phyloP scores from a whole-genome alignment of 2,329 filamentous ascomycete genomes.

The Capronia americana region DNA sequence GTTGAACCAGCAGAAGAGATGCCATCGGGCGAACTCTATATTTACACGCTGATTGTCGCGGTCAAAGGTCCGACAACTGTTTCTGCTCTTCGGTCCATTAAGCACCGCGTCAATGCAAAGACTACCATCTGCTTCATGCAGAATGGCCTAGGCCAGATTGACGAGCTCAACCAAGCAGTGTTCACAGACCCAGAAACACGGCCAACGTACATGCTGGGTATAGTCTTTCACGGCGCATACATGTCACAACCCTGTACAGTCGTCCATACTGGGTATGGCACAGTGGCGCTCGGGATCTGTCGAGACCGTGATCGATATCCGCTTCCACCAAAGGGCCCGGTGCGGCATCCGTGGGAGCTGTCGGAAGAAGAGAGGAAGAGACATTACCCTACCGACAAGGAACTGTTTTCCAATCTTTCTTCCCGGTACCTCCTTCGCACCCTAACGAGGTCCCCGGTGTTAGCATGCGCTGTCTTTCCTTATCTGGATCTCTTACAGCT shows the following conservation, averaged over 20 bases:
- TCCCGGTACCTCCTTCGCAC: conserved; percentile 69
- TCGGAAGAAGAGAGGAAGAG: conserved; percentile 37
- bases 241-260: conserved; percentile 58
- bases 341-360: conserved; percentile 30
- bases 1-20: conserved; percentile 27
- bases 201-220: conserved; percentile 78
- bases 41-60: conserved; percentile 77
- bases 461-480: conserved; percentile 66
- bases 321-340: conserved; percentile 30
- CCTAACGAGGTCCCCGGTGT: conserved; percentile 66
- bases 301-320: conserved; percentile 45
- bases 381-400: conserved; percentile 36
- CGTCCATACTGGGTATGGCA: conserved; percentile 65
- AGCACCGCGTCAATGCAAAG: conserved; percentile 68
- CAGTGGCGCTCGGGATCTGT: conserved; percentile 62
- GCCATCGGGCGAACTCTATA: conserved; percentile 54
- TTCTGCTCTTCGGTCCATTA: conserved; percentile 69
- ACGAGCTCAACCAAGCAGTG: conserved; percentile 72
- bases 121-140: conserved; percentile 79
- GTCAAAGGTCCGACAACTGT: conserved; percentile 75
- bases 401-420: conserved; percentile 42
- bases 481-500: conserved; percentile 68
- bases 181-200: conserved; percentile 70
- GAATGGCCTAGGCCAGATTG: conserved; percentile 83
- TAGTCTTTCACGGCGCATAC: conserved; percentile 66